phyloP scores from a whole-genome alignment of 495 filamentous ascomycete genomes.

The Daldinia caldariorum region DNA sequence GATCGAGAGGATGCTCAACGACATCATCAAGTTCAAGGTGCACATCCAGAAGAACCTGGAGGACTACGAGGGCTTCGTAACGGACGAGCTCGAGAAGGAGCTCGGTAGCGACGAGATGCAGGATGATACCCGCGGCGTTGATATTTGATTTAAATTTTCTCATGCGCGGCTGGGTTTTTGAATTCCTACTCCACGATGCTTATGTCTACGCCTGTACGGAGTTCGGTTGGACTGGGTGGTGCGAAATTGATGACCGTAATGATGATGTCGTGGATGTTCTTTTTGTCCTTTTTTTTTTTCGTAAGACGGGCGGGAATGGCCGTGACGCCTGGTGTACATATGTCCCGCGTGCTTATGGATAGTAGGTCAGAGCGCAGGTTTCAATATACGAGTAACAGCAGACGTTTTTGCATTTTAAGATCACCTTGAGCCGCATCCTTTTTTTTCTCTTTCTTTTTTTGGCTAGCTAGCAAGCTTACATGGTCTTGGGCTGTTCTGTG shows the following conservation, averaged over 20 bases:
- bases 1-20: conserved; percentile 94
- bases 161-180: background rate
- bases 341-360: conserved; percentile 2
- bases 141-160: conserved; percentile 39
- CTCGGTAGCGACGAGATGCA: conserved; percentile 63
- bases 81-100: conserved; percentile 89
- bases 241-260: conserved; percentile 24
- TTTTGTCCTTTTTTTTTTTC: background rate
- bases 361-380: conserved; percentile 4
- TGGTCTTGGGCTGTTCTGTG: background rate
- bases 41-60: conserved; percentile 92
- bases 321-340: background rate
- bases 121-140: conserved; percentile 51
- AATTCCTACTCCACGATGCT: conserved; percentile 12
- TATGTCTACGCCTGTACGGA: conserved; percentile 29
- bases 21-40: conserved; percentile 98
- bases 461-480: background rate
- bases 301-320: conserved; percentile 12
- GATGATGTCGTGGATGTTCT: conserved; percentile 21
- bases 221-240: conserved; percentile 32
- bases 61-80: conserved; percentile 91
- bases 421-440: background rate
- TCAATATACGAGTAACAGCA: conserved; percentile 15
- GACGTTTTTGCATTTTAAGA: background rate
- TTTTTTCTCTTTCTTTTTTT: too few species aligned